These are phyloP conservation scores for Powellomyces hirtus DNA, from an alignment of 192 early-diverging fungal genomes.

Conservation along the genomic window DNA sequence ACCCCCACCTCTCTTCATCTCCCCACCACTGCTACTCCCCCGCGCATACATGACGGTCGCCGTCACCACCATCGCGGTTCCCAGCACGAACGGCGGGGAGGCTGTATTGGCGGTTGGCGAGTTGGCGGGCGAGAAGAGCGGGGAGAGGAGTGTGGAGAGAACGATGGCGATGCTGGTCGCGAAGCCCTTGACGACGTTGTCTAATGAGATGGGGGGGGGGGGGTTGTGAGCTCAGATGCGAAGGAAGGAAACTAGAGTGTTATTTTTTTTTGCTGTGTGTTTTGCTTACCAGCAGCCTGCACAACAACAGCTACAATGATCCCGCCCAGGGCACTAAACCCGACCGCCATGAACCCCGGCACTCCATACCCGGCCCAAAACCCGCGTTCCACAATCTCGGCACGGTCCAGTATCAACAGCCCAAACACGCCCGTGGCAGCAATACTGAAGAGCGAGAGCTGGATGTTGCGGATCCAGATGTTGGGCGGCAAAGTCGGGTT, in stretches of 20 bases:
- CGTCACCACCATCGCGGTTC: background rate
- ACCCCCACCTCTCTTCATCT: background rate
- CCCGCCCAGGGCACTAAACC: background rate
- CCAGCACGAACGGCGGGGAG: background rate
- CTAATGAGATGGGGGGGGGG: background rate
- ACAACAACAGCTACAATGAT: conserved; percentile 3
- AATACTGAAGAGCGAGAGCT: conserved; percentile 1
- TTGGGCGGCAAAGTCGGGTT: background rate
- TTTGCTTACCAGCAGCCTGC: background rate
- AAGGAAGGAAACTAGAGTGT: no score
- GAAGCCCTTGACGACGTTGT: conserved; percentile 8
- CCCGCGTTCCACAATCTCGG: background rate
- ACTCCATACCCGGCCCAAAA: conserved; percentile 8
- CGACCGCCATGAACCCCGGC: background rate
- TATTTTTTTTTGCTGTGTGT: background rate
- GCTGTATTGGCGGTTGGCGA: background rate
- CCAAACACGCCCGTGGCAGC: background rate
- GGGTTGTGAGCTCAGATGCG: background rate
- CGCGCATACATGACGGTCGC: background rate
- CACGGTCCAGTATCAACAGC: background rate
- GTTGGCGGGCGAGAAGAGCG: background rate
- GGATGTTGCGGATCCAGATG: conserved; percentile 10
- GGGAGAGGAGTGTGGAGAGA: background rate
- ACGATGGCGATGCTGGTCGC: conserved; percentile 3
- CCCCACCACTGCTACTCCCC: background rate